Conservation (phyloP, 129 eudicot genomes). For the Solidago caesia region DNA sequence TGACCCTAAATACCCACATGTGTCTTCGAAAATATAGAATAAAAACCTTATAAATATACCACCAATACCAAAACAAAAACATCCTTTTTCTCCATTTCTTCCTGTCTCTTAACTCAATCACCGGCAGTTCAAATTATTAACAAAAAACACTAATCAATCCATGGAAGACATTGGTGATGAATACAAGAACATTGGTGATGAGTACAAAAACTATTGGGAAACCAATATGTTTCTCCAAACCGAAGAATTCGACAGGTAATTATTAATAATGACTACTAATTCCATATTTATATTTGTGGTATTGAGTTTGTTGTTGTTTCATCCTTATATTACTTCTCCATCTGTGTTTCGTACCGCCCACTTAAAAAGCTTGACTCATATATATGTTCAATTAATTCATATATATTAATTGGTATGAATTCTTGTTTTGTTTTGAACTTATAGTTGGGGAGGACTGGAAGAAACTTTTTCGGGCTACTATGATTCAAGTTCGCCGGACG, state of each 20-base stretch:
- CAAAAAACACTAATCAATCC: neutral
- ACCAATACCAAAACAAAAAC: slow-evolving; percentile 26
- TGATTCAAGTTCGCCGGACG: slow-evolving; percentile 93
- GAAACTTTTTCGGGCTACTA: slow-evolving; percentile 69
- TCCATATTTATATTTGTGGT: neutral
- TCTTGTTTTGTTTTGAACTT: neutral
- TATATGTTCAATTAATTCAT: too few relatives aligned
- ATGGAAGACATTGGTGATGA: slow-evolving; percentile 35
- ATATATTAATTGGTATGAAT: neutral
- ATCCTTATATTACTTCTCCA: too few relatives aligned
- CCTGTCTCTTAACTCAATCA: slow-evolving; percentile 4
- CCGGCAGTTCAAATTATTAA: neutral
- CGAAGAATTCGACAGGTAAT: slow-evolving; percentile 62
- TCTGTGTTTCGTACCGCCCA: too few relatives aligned
- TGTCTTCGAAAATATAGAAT: neutral
- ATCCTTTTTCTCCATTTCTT: slow-evolving; percentile 21
- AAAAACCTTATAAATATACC: neutral
- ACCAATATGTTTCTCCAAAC: slow-evolving; percentile 58
- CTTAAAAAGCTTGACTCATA: too few relatives aligned
- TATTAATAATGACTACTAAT: neutral
- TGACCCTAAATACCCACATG: slow-evolving; percentile 26
- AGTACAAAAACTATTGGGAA: slow-evolving; percentile 69
- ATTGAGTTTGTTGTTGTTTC: too few relatives aligned
- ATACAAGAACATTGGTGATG: slow-evolving; percentile 52
- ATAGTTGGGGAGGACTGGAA: slow-evolving; percentile 49